These are phyloP conservation scores for Phytophthora pinifolia DNA, from an alignment of 352 stramenopile genomes.

Conservation along the genomic window DNA sequence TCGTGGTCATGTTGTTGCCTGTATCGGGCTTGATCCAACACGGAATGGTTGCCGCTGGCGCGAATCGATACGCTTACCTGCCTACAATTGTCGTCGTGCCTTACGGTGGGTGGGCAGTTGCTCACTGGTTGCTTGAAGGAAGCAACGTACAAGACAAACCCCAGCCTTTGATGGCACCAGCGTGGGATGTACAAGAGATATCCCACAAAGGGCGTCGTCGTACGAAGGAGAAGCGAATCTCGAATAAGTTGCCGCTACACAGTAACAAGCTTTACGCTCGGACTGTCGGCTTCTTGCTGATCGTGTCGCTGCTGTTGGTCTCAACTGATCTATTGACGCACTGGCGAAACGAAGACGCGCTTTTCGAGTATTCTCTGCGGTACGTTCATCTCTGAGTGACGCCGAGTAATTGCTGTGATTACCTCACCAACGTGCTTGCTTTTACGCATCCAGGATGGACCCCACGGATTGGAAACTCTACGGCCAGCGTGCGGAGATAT, in stretches of 20 bases:
- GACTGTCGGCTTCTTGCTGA: conserved; percentile 6
- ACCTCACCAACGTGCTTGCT: background rate
- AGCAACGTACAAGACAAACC: background rate
- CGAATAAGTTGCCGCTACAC: background rate
- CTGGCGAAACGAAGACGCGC: conserved; percentile 33
- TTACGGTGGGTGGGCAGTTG: conserved; percentile 24
- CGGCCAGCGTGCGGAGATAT: conserved; percentile 18
- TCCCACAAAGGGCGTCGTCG: background rate
- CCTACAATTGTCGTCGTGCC: conserved; percentile 39
- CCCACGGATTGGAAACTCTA: conserved; percentile 46
- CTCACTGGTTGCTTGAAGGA: conserved; percentile 14
- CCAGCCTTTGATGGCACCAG: background rate
- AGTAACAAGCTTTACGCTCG: background rate
- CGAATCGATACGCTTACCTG: conserved; percentile 67
- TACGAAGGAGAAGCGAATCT: background rate
- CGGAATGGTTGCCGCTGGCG: conserved; percentile 40
- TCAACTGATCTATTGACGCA: conserved; percentile 16
- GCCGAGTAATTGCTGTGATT: background rate
- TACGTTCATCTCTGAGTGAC: conserved; percentile 4
- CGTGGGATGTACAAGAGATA: conserved; percentile 1
- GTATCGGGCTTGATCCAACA: conserved; percentile 64
- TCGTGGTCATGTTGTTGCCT: conserved; percentile 43
- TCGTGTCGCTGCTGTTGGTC: conserved; percentile 12
- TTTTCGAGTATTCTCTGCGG: conserved; percentile 31
- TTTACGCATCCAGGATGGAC: conserved; percentile 21